Conservation (phyloP, 2,329 filamentous ascomycete species). For the Fusarium sp. region DNA sequence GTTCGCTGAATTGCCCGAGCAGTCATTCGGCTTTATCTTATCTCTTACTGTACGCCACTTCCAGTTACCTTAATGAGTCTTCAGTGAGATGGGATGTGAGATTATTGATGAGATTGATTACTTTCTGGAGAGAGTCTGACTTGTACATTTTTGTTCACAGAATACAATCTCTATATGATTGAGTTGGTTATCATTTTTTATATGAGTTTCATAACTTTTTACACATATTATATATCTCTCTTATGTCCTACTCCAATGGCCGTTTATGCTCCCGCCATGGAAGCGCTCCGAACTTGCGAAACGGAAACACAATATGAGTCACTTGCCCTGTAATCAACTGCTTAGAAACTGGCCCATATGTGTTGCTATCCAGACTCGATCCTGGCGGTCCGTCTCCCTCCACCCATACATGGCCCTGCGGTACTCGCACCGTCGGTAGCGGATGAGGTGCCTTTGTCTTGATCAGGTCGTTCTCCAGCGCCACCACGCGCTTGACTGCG, state of each 20-base stretch:
- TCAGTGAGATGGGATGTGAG: no score
- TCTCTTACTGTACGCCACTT: not conserved
- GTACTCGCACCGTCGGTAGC: slow-evolving; percentile 69
- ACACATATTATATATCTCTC: not conserved
- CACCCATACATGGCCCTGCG: slow-evolving; percentile 90
- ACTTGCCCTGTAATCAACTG: slow-evolving; percentile 80
- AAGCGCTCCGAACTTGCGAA: slow-evolving; percentile 66
- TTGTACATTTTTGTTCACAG: not conserved
- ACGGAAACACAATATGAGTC: slow-evolving; percentile 77
- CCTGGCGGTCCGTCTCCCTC: slow-evolving; percentile 85
- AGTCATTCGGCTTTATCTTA: slow-evolving; percentile 13
- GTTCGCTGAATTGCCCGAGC: not conserved
- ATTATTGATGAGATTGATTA: not conserved
- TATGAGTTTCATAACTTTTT: not conserved
- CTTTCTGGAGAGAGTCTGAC: not conserved
- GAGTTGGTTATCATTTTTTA: not conserved
- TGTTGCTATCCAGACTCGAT: slow-evolving; percentile 84
- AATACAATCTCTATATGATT: no score
- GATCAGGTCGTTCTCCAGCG: slow-evolving; percentile 81
- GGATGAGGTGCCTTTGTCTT: slow-evolving; percentile 72
- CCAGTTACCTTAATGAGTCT: not conserved
- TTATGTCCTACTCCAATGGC: slow-evolving; percentile 32
- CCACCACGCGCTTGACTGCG: slow-evolving; percentile 86
- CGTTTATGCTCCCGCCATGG: slow-evolving; percentile 66
- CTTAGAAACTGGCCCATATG: slow-evolving; percentile 85